Percentiles rank a stretch among this genome's conserved stretches.
Evolutionary conservation across 768 basidiomycete genomes (phyloP).

Genomic region (Albatrellus ellisii): DNA sequence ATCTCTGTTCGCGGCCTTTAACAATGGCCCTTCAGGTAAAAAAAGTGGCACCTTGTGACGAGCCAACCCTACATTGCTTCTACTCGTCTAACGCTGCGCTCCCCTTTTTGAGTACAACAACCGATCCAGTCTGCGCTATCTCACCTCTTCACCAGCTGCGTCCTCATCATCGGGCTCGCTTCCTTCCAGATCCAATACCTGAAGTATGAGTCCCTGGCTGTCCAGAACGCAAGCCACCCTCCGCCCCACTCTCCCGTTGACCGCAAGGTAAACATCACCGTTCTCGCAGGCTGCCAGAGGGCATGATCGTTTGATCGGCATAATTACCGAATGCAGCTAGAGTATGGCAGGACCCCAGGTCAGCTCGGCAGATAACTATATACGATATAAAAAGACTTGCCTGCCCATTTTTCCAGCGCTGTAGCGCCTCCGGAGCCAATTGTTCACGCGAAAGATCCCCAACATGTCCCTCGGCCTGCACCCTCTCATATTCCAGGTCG

Average conservation of each 20-base stretch:
- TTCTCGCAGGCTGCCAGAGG: conserved; percentile 36
- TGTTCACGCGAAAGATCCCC: conserved; percentile 45
- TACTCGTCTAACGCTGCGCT: too few species aligned
- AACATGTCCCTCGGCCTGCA: conserved; percentile 38
- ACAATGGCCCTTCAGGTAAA: too few species aligned
- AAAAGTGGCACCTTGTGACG: too few species aligned
- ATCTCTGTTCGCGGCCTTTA: too few species aligned
- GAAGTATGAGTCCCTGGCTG: conserved; percentile 44
- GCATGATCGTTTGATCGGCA: conserved; percentile 45
- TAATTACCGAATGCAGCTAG: conserved; percentile 37
- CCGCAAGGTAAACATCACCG: conserved; percentile 45
- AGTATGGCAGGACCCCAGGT: conserved; percentile 4
- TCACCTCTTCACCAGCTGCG: conserved; percentile 9
- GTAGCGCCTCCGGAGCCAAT: conserved; percentile 45
- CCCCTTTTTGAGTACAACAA: not conserved
- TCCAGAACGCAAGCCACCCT: conserved; percentile 68
- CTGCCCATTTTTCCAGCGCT: conserved; percentile 47
- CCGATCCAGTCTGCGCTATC: conserved; percentile 2
- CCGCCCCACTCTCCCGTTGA: conserved; percentile 66
- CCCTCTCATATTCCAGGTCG: conserved; percentile 43
- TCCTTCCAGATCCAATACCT: conserved; percentile 67
- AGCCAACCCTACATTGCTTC: too few species aligned
- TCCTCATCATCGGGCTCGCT: conserved; percentile 17
- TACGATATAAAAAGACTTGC: conserved; percentile 23
- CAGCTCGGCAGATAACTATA: not conserved